Evolutionary conservation across 2,329 filamentous ascomycete genomes (phyloP), one percentile per base, ranked within the genome.

Genomic region (Parascedosporium putredinis): DNA sequence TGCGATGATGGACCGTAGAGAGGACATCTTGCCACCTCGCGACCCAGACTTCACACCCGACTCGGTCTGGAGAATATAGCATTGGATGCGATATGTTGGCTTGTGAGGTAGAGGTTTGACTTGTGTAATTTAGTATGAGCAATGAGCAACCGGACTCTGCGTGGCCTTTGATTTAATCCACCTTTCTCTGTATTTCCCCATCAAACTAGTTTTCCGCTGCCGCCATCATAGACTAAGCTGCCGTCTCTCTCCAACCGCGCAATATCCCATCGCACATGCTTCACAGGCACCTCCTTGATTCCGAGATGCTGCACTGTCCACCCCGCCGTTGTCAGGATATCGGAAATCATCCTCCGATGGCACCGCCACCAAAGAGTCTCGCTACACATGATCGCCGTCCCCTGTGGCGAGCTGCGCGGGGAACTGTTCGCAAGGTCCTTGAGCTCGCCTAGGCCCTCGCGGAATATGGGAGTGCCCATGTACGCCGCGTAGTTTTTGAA

Each of bases 351-450:
- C 10, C 38, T 16, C 10, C 38, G 38, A 42, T 42, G 38, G 18
- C 38, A 42, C 12, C 38, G 18, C 38, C 38, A 42, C 38, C 38
- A 42, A 18, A 42, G 38, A 24, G 38, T 42, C 38, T 42, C 38
- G 18, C 38, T 42, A 12, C 38, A 42, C 38, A 42, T 42, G 23
- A 42, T 42, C 23, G 38, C 38, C 20, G 38, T 42, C 38, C 38
- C 38, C 6, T 22, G 12, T 20, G 16, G 16, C 23, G 16, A 10
- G 23, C 14, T 20, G 14, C 10, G 20, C 20, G 6, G 10, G 10
- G 20, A 20, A 16, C 18, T 16, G 12, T 42, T 20, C 7, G 18
- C 38, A 16, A 42, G 4, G 18, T 20, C 38, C 18, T 42, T 20
- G 12, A 42, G 38, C 38, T 42, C 38, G 7, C 6, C 18, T 20